These are phyloP conservation scores for Neurospora hispaniola DNA, from an alignment of 495 filamentous ascomycete genomes.

Conservation along the genomic window DNA sequence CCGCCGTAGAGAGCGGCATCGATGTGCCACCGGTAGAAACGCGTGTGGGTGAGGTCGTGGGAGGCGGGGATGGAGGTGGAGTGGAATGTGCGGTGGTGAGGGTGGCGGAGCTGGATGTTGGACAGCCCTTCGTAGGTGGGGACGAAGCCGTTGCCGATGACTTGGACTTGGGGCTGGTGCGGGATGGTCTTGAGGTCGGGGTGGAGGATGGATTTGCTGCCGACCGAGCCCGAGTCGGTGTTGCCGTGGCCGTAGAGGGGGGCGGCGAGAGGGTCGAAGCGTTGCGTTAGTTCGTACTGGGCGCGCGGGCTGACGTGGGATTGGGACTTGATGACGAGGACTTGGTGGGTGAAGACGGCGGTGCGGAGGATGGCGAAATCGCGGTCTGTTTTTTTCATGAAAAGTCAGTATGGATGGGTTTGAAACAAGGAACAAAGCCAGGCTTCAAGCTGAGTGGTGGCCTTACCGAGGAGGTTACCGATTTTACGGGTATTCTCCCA, in stretches of 20 bases:
- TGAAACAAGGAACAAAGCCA: not conserved
- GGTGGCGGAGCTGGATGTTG: slow-evolving; percentile 57
- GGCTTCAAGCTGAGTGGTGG: not conserved
- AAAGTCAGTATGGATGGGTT: not conserved
- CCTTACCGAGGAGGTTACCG: slow-evolving; percentile 47
- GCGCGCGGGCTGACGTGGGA: slow-evolving; percentile 48
- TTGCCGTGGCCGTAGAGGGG: slow-evolving; percentile 63
- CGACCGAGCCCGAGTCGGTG: slow-evolving; percentile 29
- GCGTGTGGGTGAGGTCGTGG: slow-evolving; percentile 55
- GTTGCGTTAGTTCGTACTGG: slow-evolving; percentile 58
- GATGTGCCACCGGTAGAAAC: slow-evolving; percentile 73
- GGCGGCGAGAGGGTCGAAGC: slow-evolving; percentile 52
- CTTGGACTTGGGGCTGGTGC: slow-evolving; percentile 67
- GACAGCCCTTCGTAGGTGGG: slow-evolving; percentile 54
- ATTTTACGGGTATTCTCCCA: slow-evolving; percentile 43
- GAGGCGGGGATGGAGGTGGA: slow-evolving; percentile 48
- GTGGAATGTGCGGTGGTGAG: slow-evolving; percentile 66
- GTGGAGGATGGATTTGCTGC: slow-evolving; percentile 57
- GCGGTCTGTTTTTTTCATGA: slow-evolving; percentile 40
- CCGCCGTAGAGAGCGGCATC: slow-evolving; percentile 61
- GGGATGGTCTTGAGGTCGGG: slow-evolving; percentile 70
- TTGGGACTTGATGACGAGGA: slow-evolving; percentile 61
- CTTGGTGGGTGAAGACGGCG: slow-evolving; percentile 51
- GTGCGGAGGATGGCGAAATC: slow-evolving; percentile 49
- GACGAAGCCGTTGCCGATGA: slow-evolving; percentile 63